phyloP scores from a whole-genome alignment of 208 protist genomes.

The Leishmania gerbilli region DNA sequence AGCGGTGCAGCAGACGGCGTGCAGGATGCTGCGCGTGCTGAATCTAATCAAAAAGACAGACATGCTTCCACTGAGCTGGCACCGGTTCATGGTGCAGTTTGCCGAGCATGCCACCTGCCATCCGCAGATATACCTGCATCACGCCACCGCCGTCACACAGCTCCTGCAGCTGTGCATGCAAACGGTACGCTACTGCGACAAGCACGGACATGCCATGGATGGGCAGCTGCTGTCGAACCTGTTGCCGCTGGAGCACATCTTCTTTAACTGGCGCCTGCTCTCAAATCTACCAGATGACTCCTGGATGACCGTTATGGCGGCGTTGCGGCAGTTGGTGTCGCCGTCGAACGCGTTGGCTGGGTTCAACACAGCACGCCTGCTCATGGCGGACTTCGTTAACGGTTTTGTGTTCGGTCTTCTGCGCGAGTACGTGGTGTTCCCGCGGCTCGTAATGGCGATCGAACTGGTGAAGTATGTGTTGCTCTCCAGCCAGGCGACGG shows the following conservation, averaged over 20 bases:
- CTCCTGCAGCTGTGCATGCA: slow-evolving; percentile 31
- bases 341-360: slow-evolving; percentile 36
- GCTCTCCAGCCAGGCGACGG: slow-evolving; percentile 22
- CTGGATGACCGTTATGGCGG: slow-evolving; percentile 23
- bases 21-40: slow-evolving; percentile 35
- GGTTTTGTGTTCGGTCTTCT: slow-evolving; percentile 68
- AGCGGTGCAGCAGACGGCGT: slow-evolving; percentile 18
- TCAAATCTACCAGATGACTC: slow-evolving; percentile 31
- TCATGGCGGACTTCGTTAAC: slow-evolving; percentile 53
- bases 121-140: slow-evolving; percentile 37
- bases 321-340: slow-evolving; percentile 39
- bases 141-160: slow-evolving; percentile 15
- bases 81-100: slow-evolving; percentile 38
- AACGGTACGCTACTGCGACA: slow-evolving; percentile 17
- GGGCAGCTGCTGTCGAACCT: slow-evolving; percentile 14
- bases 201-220: slow-evolving; percentile 10
- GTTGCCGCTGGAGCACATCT: slow-evolving; percentile 47
- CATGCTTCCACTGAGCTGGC: slow-evolving; percentile 37
- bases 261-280: slow-evolving; percentile 68
- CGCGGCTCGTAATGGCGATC: slow-evolving; percentile 36
- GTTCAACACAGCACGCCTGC: slow-evolving; percentile 59
- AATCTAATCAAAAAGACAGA: slow-evolving; percentile 36
- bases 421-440: slow-evolving; percentile 47
- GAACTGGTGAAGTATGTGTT: slow-evolving; percentile 35
- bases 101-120: slow-evolving; percentile 34